Base-by-base conservation (phyloP, 805 yeast genomes). In the Kuraishia floccosa region DNA sequence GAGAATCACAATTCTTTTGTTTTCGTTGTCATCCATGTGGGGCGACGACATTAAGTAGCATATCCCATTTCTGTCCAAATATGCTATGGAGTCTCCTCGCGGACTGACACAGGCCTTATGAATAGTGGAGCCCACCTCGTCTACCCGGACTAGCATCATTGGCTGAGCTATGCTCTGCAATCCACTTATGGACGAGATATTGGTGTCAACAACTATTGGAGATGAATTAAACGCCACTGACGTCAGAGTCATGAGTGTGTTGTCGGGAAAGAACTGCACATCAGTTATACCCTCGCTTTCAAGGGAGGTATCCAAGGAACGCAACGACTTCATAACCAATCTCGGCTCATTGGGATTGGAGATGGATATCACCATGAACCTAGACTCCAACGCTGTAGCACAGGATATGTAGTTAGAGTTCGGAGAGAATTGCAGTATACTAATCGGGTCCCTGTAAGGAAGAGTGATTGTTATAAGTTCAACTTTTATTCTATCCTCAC, bases 261-360 rank as follows among this genome's bases (percentile, higher is more conserved):
- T 72, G 25, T 73, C 76, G 0, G 85, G 84, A 50, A 79, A 76
- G 49, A 86, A 80, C 34, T 69, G 68, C 5, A 83, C 55, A 38
- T 76, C 82, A 0, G 97, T 89, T 24, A 89, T 83, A 2, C 96
- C 96, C 48, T 87, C 96, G 34, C 83, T 73, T 37, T 83, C 93
- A 40, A 80, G 52, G 0, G 78, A 68, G 0, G 78, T 71, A 33
- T 76, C 82, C 5, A 75, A 50, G 4, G 73, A 61, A 27, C 87
- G 53, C 22, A 72, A 63, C 1, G 84, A 76, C 40, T 78, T 76
- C 78, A 80, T 70, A 1, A 79, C 67, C 17, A 79, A 51, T 16
- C 78, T 65, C 1, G 89, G 84, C 30, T 72, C 76, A 17, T 64
- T 63, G 2, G 76, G 68, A 39, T 76, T 74, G 21, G 67, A 60